These are phyloP conservation scores for Ophiocordyceps camponoti-rufipedis DNA, from an alignment of 2,329 filamentous ascomycete species.

Conservation along the genomic window DNA sequence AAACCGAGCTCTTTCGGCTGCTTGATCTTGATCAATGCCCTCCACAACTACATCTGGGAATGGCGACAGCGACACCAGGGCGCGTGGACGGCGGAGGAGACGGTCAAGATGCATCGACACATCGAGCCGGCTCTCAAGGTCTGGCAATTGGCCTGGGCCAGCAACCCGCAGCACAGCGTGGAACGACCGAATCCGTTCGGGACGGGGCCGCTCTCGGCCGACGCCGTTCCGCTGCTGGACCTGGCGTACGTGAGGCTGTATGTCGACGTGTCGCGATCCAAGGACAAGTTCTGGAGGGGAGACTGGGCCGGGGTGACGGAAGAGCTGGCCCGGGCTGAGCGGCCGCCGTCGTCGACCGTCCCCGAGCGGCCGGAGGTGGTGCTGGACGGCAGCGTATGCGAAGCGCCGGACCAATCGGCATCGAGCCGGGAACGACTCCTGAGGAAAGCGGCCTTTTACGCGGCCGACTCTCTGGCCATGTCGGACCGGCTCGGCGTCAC, in stretches of 20 bases:
- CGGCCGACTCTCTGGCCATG: slow-evolving; percentile 78
- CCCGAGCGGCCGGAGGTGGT: slow-evolving; percentile 28
- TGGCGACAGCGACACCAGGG: slow-evolving; percentile 79
- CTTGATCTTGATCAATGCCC: slow-evolving; percentile 75
- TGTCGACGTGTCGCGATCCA: slow-evolving; percentile 80
- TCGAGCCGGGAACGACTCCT: slow-evolving; percentile 72
- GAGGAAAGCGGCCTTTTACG: slow-evolving; percentile 88
- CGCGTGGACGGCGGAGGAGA: slow-evolving; percentile 81
- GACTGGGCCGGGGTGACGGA: slow-evolving; percentile 87
- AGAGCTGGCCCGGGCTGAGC: slow-evolving; percentile 57
- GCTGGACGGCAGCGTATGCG: slow-evolving; percentile 1
- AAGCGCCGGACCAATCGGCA: slow-evolving; percentile 22
- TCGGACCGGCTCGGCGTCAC: slow-evolving; percentile 72
- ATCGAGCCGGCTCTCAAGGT: slow-evolving; percentile 87
- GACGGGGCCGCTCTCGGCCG: slow-evolving; percentile 65
- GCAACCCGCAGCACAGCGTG: slow-evolving; percentile 66
- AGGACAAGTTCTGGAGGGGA: slow-evolving; percentile 84
- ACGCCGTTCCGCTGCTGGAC: slow-evolving; percentile 80
- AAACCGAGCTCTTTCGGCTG: slow-evolving; percentile 84
- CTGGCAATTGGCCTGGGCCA: slow-evolving; percentile 86
- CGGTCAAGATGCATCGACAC: slow-evolving; percentile 87
- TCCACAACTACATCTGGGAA: slow-evolving; percentile 98
- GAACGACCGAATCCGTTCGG: slow-evolving; percentile 75
- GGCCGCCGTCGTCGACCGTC: slow-evolving; percentile 48
- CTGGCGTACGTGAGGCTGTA: slow-evolving; percentile 84